Base-by-base conservation (phyloP, 176 grass and related monocot genomes). In the Bromus sterilis region DNA sequence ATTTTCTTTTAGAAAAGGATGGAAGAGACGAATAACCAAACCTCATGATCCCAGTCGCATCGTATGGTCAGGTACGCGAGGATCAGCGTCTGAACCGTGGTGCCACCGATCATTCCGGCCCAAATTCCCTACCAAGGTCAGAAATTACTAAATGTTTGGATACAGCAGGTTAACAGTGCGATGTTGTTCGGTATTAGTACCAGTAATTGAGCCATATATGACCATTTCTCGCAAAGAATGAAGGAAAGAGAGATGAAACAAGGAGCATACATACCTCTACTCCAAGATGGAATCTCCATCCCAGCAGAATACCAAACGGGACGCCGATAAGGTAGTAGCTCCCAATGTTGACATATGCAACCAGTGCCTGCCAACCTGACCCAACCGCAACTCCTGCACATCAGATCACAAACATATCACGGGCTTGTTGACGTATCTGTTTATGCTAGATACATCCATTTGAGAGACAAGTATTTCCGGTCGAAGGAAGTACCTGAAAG, bases 321-420 rank as follows among this genome's bases (percentile, higher is more conserved):
- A 91, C 36, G 5, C 86, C 83, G 12, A 91, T 83, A 9, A 91
- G 21, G 74, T 91, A 91, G 78, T 91, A 91, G 21, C 66, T 75
- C 9, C 86, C 90, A 20, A 88, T 56, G 36, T 88, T 91, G 2
- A 91, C 90, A 57, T 88, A 91, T 25, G 90, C 90, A 20, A 91
- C 86, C 21, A 31, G 5, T 4, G 81, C 67, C 39, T 92, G 90
- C 83, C 86, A 86, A 7, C 86, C 90, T 37, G 90, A 70, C 30
- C 86, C 90, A 40, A 92, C 28, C 12, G 86, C 90, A 23, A 92
- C 86, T 30, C 90, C 90, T 89, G 51, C 31, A 39, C 37, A 69
- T 48, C 44, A 39, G 48, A 69, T 48, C 44, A 48, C 1, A 48
- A 13, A 44, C 13, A 3, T 14, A 16, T 0, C 43, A 16, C 43